Base-by-base conservation (phyloP, 495 filamentous ascomycete species). In the Podospora anserina region DNA sequence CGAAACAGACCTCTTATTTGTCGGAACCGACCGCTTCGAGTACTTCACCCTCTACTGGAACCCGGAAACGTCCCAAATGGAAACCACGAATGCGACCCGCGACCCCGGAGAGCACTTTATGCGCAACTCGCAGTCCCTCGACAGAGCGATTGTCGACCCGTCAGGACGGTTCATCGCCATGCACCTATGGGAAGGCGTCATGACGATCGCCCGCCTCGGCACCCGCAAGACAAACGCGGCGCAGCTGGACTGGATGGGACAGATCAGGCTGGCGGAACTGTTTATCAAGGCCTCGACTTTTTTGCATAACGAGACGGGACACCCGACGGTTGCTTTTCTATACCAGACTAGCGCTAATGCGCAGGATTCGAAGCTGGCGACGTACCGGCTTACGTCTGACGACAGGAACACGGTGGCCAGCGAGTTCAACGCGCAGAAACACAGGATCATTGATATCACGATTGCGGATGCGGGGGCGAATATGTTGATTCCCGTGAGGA, bases 31-130 rank as follows among this genome's bases (percentile, higher is more conserved):
- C 74, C 88, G 91, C 65, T 91, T 89, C 72, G 88, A 90, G 67
- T 97, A 96, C 79, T 97, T 97, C 75, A 95, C 92, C 5, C 78
- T 97, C 18, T 87, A 83, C 0, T 99, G 95, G 95, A 89, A 97
- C 78, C 68, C 82, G 15, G 73, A 85, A 9, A 83, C 76, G n/a
- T 80, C 82, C 26, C 81, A 85, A 68, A 78, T 96, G 1, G 85
- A 85, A 32, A 96, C 92, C 18, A 83, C 90, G 54, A 86, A 91
- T 66, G 84, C 88, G 70, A 85, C 88, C 63, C 64, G 66, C 18
- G 91, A 96, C 71, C 81, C 90, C 7, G 84, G 90, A 7, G 93
- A 97, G 75, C 91, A 89, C 70, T 87, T 91, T 78, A 90, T 92
- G 72, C 85, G 92, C 32, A 90, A 95, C 72, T 88, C 89, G 3